These are phyloP conservation scores for Cordyceps javanica DNA, from an alignment of 2,329 filamentous ascomycete genomes.

Conservation along the genomic window DNA sequence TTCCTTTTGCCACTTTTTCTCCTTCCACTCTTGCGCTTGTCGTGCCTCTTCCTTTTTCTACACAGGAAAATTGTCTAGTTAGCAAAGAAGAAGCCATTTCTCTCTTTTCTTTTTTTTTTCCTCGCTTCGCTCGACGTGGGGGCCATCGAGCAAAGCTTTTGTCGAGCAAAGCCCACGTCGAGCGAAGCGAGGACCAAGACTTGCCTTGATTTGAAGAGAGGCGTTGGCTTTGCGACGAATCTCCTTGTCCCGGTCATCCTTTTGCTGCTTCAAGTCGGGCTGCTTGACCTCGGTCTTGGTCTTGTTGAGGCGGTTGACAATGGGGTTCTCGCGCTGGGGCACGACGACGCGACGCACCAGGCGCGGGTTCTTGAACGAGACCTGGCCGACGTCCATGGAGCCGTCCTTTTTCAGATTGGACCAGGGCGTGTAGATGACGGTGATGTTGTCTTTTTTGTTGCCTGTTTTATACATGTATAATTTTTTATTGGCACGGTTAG, in stretches of 20 bases:
- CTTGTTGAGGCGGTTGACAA: slow-evolving; percentile 98
- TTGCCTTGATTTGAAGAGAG: slow-evolving; percentile 54
- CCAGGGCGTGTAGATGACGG: slow-evolving; percentile 96
- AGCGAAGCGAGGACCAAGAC: neutral
- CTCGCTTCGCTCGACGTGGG: no score
- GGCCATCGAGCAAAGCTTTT: no score
- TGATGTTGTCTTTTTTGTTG: slow-evolving; percentile 98
- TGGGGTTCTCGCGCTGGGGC: slow-evolving; percentile 72
- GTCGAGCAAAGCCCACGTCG: slow-evolving; percentile 21
- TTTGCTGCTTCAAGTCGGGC: slow-evolving; percentile 76
- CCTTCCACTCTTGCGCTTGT: slow-evolving; percentile 71
- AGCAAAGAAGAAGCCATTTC: no score
- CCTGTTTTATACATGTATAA: no score
- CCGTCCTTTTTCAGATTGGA: slow-evolving; percentile 93
- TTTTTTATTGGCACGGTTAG: no score
- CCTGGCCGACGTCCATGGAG: slow-evolving; percentile 91
- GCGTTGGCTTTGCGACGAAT: slow-evolving; percentile 66
- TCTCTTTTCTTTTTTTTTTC: no score
- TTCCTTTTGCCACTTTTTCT: slow-evolving; percentile 93
- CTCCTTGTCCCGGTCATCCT: slow-evolving; percentile 67
- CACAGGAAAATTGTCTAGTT: no score
- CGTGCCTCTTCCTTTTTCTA: slow-evolving; percentile 72
- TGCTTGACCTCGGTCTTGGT: slow-evolving; percentile 77
- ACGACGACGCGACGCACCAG: slow-evolving; percentile 79
- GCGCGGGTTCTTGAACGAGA: slow-evolving; percentile 74